A percentile compares a stretch with the other conserved stretches of the same genome.
phyloP scores from a whole-genome alignment of 2,329 filamentous ascomycete species.

The Gnomoniopsis sp. region DNA sequence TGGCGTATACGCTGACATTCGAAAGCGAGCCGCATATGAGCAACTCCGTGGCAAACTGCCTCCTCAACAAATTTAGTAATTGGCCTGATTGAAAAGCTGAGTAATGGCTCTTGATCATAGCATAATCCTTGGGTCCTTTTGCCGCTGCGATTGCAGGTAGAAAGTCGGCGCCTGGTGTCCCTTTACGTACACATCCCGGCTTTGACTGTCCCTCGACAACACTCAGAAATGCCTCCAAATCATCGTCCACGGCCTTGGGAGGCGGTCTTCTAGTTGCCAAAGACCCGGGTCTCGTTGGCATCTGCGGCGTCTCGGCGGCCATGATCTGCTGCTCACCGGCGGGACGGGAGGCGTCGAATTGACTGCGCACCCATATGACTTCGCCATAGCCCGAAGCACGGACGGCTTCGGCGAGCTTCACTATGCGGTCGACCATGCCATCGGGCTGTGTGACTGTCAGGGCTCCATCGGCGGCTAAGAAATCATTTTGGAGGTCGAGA shows the following conservation, averaged over 20 bases:
- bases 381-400: constrained; percentile 64
- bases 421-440: constrained; percentile 65
- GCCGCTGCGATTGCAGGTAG: constrained; percentile 37
- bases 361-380: constrained; percentile 81
- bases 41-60: constrained; percentile 83
- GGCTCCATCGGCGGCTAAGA: constrained; percentile 65
- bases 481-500: constrained; percentile 89
- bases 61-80: constrained; percentile 73
- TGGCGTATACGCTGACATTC: constrained; percentile 88
- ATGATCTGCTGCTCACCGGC: constrained; percentile 52
- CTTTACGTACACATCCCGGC: constrained; percentile 40
- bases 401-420: constrained; percentile 67
- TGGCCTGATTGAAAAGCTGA: constrained; percentile 78
- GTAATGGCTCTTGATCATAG: constrained; percentile 72
- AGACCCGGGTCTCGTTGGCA: constrained; percentile 20
- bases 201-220: constrained; percentile 22
- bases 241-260: constrained; percentile 16
- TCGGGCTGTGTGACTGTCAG: constrained; percentile 62
- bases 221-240: constrained; percentile 37
- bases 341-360: constrained; percentile 63
- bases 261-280: not conserved
- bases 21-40: constrained; percentile 84
- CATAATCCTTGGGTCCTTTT: constrained; percentile 46
- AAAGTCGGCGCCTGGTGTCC: constrained; percentile 44
- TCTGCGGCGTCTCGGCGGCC: constrained; percentile 31